These are phyloP conservation scores for Cladorrhinum sp. DNA, from an alignment of 2,329 filamentous ascomycete genomes.

Conservation along the genomic window DNA sequence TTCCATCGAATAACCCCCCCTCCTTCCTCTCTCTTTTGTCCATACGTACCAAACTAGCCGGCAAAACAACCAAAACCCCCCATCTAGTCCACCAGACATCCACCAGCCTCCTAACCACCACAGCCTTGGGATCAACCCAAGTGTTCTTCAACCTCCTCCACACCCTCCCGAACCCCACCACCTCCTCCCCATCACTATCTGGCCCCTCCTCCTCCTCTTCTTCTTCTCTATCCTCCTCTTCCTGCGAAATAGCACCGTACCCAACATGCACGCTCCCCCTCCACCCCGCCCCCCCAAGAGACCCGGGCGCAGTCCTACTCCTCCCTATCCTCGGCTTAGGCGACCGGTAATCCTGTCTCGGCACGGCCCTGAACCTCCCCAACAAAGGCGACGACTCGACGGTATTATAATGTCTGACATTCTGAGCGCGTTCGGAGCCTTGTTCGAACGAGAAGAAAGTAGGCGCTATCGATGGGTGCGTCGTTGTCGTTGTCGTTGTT, in stretches of 20 bases:
- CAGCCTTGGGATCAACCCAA: constrained; percentile 59
- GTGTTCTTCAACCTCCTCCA: constrained; percentile 46
- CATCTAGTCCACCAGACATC: constrained; percentile 64
- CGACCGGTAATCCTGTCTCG: constrained; percentile 37
- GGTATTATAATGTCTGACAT: constrained; percentile 42
- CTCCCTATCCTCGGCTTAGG: constrained; percentile 25
- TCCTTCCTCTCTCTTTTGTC: no score
- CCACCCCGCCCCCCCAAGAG: constrained; percentile 29
- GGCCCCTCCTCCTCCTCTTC: constrained; percentile 34
- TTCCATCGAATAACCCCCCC: no score
- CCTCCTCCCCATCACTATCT: constrained; percentile 34
- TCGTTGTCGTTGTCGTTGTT: not conserved
- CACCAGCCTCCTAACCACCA: constrained; percentile 55
- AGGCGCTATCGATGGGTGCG: constrained; percentile 41
- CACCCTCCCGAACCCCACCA: constrained; percentile 32
- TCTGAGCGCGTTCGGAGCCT: constrained; percentile 52
- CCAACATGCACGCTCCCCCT: constrained; percentile 55
- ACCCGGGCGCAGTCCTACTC: constrained; percentile 29
- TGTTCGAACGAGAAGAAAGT: constrained; percentile 67
- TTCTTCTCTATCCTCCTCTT: constrained; percentile 29
- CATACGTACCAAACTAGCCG: constrained; percentile 56
- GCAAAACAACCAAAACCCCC: constrained; percentile 57
- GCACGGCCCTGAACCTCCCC: constrained; percentile 63
- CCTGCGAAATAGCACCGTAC: constrained; percentile 51
- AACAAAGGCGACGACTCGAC: constrained; percentile 57